Percentiles rank a stretch among this genome's conserved stretches.
Conservation (phyloP, 2,329 filamentous ascomycete genomes). For the Fusarium bulbicola region DNA sequence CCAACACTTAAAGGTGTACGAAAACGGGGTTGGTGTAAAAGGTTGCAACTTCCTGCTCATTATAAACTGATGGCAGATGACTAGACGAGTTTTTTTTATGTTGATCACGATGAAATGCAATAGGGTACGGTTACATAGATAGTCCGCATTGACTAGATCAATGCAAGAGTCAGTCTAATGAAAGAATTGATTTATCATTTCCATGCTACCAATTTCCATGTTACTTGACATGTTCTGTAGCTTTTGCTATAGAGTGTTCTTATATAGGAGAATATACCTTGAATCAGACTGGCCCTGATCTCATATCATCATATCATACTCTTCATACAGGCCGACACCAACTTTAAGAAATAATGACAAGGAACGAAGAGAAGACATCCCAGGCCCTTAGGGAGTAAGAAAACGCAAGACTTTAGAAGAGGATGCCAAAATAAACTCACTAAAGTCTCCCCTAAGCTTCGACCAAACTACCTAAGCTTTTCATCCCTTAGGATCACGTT, state of each 20-base stretch:
- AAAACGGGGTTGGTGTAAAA: neutral
- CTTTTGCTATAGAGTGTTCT: neutral
- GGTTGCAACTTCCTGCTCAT: constrained; percentile 4
- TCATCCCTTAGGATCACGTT: no score
- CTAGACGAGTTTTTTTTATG: constrained; percentile 32
- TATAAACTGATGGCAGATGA: constrained; percentile 14
- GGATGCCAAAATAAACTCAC: neutral
- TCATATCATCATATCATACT: neutral
- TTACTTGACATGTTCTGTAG: neutral
- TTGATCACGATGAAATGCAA: constrained; percentile 22
- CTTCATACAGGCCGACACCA: neutral
- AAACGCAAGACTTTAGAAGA: neutral
- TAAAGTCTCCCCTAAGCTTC: neutral
- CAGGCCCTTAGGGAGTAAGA: neutral
- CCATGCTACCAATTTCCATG: neutral
- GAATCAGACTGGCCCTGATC: neutral
- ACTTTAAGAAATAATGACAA: neutral
- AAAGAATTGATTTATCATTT: neutral
- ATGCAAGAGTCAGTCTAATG: neutral
- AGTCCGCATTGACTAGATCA: neutral
- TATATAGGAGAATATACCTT: constrained; percentile 1
- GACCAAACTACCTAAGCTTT: neutral
- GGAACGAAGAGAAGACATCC: neutral
- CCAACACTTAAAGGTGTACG: neutral
- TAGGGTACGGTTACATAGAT: constrained; percentile 13